Percentiles rank a stretch among this genome's conserved stretches.
Evolutionary conservation across 352 stramenopile genomes (phyloP).

Genomic region (Hyphochytrium catenoides): DNA sequence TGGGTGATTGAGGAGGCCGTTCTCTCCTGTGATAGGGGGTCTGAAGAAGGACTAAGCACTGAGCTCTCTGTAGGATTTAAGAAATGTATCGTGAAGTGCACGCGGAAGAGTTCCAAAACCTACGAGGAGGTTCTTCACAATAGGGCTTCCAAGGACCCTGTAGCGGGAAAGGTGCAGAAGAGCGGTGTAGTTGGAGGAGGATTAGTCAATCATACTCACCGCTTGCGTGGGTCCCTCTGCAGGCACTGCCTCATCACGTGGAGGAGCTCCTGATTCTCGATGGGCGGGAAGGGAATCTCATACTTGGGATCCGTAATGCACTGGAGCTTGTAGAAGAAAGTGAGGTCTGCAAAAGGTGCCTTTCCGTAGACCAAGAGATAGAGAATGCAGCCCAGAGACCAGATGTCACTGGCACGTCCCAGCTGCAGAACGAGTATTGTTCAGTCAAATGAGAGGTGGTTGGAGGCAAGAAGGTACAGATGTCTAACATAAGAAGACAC

Average conservation of each 20-base stretch:
- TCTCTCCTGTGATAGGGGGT: conserved; percentile 42
- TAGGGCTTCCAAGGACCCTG: too few species aligned
- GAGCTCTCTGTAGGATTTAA: too few species aligned
- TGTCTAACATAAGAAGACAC: too few species aligned
- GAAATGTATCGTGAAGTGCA: too few species aligned
- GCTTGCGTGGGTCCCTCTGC: conserved; percentile 38
- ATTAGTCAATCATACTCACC: too few species aligned
- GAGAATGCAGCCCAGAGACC: conserved; percentile 87
- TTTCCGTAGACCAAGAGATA: conserved; percentile 92
- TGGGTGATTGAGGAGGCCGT: conserved; percentile 47
- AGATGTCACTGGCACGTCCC: conserved; percentile 76
- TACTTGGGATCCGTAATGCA: conserved; percentile 79
- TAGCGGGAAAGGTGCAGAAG: too few species aligned
- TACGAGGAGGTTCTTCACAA: too few species aligned
- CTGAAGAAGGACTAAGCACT: too few species aligned
- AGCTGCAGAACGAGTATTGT: conserved; percentile 19
- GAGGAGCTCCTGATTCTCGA: conserved; percentile 51
- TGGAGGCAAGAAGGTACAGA: neutral
- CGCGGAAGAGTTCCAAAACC: too few species aligned
- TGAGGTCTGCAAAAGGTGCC: conserved; percentile 77
- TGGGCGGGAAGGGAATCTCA: conserved; percentile 56
- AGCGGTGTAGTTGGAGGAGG: too few species aligned
- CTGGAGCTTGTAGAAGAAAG: conserved; percentile 84
- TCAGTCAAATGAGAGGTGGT: neutral
- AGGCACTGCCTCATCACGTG: conserved; percentile 63